Evolutionary conservation across 1,284 basidiomycete species (phyloP), one percentile per base, ranked within the genome.

Genomic region (Termitomyces sp.): DNA sequence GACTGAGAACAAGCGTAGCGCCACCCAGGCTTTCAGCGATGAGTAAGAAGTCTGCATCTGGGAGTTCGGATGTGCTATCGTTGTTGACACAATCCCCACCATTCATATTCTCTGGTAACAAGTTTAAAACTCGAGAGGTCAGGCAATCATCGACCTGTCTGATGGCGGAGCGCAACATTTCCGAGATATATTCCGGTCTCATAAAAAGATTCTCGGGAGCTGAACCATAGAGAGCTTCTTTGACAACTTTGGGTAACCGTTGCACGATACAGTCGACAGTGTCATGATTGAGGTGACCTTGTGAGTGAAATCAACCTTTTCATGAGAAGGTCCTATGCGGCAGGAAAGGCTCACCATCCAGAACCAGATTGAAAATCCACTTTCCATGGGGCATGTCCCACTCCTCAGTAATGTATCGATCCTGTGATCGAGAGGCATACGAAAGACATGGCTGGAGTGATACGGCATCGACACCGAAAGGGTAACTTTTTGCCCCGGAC

Each of bases 281-380:
- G 28, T 77, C 69, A 57, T 79, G 74, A 55, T 78, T 78, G 48
- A 76, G 73, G 57, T 84, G 81, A 52, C 81, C 81, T 83, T 19
- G 24, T 0, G 34, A 52, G 12, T 33, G 9, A 17, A 31, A 43
- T 33, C 15, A 43, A 19, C 12, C 3, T 21, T 15, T 13, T 13
- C 28, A n/a, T 24, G 17, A 21, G n/a, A 15, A 19, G 13, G 21
- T n/a, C 12, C 19, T 3, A 26, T 24, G 13, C 13, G 9, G 2
- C n/a, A 28, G 12, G 28, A 31, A 49, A 54, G 17, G 24, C 39
- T 42, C 47, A 83, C 81, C 81, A 62, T 83, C 82, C 53, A 81
- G 78, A 36, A 84, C 69, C 17, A 73, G 78, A 50, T 72, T 75
- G 59, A 82, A 83, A 19, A 65, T 65, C 82, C 82, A 84, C 1